Conservation (phyloP, 768 basidiomycete species). For the Mycena leptocephala region DNA sequence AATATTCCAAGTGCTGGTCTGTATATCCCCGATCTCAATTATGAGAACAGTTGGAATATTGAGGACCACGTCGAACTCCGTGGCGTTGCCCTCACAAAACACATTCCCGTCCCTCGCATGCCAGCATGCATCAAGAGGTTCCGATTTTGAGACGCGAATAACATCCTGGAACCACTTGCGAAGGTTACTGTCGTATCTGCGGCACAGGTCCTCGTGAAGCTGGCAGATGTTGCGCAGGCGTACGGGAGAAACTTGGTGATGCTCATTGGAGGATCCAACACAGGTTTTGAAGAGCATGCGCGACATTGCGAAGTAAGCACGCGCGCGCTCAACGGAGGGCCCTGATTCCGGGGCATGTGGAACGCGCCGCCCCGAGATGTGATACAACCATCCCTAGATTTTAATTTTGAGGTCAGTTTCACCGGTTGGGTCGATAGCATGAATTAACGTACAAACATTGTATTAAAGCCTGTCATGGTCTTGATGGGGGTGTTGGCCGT, state of each 20-base stretch:
- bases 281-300: not conserved
- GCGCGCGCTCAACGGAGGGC: not conserved
- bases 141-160: not conserved
- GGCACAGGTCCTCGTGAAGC: not conserved
- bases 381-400: constrained; percentile 11
- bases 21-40: constrained; percentile 4
- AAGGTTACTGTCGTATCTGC: not conserved
- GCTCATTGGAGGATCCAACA: not conserved
- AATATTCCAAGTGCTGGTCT: not conserved
- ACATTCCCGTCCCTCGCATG: not conserved
- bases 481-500: not conserved
- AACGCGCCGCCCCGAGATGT: not conserved
- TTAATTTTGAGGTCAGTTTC: not conserved
- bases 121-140: not conserved
- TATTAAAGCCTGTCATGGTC: not conserved
- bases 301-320: not conserved
- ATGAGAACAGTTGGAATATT: not conserved
- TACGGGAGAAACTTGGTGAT: not conserved
- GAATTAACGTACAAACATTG: not conserved
- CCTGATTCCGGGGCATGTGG: not conserved
- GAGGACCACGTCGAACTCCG: not conserved
- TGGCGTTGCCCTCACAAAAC: not conserved
- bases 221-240: not conserved
- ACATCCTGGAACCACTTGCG: constrained; percentile 20
- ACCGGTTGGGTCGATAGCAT: too few relatives aligned